Evolutionary conservation across 352 stramenopile genomes (phyloP).

Genomic region (Phytophthora vignae): DNA sequence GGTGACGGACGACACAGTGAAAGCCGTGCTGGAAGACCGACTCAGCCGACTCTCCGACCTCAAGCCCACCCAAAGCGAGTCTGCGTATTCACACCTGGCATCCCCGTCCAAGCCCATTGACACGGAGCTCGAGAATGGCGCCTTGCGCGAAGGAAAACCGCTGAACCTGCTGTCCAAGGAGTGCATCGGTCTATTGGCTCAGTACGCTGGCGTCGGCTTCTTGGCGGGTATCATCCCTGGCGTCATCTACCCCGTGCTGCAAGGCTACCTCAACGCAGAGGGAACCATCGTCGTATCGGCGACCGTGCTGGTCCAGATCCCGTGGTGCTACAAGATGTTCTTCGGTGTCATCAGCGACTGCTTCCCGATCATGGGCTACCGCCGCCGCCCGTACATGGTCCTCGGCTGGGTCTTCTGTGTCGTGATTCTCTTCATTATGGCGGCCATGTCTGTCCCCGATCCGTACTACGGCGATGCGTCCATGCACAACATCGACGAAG

Average conservation of each 20-base stretch:
- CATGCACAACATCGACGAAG: constrained; percentile 41
- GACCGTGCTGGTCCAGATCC: constrained; percentile 53
- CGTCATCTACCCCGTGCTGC: constrained; percentile 57
- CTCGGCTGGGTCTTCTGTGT: constrained; percentile 52
- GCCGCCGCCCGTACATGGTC: constrained; percentile 56
- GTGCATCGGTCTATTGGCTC: constrained; percentile 50
- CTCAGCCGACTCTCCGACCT: constrained; percentile 22
- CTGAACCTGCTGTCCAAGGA: constrained; percentile 46
- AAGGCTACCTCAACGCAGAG: constrained; percentile 58
- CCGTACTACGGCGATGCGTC: constrained; percentile 51
- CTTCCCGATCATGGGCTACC: constrained; percentile 51
- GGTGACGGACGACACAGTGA: constrained; percentile 26
- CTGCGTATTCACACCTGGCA: constrained; percentile 24
- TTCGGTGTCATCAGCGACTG: constrained; percentile 59
- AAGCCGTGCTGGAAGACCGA: constrained; percentile 32
- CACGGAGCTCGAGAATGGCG: constrained; percentile 36
- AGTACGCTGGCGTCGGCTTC: constrained; percentile 59
- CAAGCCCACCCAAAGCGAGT: constrained; percentile 15
- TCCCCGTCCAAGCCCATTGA: constrained; percentile 28
- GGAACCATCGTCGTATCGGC: constrained; percentile 53
- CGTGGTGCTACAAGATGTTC: constrained; percentile 61
- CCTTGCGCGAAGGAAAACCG: constrained; percentile 44
- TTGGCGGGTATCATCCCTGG: constrained; percentile 47
- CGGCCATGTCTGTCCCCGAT: constrained; percentile 28
- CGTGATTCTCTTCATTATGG: constrained; percentile 43